Base-by-base conservation (phyloP, 805 yeast species). In the Scheffersomyces coipomensis region DNA sequence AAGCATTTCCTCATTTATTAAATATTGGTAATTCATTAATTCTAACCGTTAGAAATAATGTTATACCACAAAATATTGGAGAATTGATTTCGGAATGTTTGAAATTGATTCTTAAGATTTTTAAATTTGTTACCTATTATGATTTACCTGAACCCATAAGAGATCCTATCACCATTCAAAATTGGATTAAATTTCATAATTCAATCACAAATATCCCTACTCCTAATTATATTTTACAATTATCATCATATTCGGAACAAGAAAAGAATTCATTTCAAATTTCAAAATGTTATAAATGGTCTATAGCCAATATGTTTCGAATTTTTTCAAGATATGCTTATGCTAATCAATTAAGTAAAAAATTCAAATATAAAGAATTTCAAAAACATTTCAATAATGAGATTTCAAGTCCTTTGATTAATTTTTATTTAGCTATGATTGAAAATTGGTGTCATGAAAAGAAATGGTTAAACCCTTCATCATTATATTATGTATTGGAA, bases 151-250 rank as follows among this genome's bases (percentile, higher is more conserved):
- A 62, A 2, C 74, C 78, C 16, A 54, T 55, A 82, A 88, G 68
- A 63, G 68, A 33, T 52, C 68, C 40, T 76, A 81, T 43, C 46
- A 65, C 40, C 58, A 81, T 53, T 58, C 73, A 29, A 68, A 49
- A 76, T 15, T 90, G 97, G 95, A 83, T 87, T 2, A 77, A 79
- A 38, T 76, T 93, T 46, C 91, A 88, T 49, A 82, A 87, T 30
- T 69, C 73, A 8, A 75, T 86, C 4, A 78, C 88, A 36, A 75
- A 75, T 46, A 73, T 79, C 64, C 68, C 66, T 7, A 64, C 81
- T 16, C 93, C 95, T 1, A 44, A 55, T 1, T 71, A 73, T 30
- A 78, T 79, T 2, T 43, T 71, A 44, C 67, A 71, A 15, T n/a
- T n/a, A n/a, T 51, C 75, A n/a, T 81, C 78, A 34, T 71, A 69